phyloP scores from a whole-genome alignment of 2,329 filamentous ascomycete genomes.

The Penicillium polonicum region DNA sequence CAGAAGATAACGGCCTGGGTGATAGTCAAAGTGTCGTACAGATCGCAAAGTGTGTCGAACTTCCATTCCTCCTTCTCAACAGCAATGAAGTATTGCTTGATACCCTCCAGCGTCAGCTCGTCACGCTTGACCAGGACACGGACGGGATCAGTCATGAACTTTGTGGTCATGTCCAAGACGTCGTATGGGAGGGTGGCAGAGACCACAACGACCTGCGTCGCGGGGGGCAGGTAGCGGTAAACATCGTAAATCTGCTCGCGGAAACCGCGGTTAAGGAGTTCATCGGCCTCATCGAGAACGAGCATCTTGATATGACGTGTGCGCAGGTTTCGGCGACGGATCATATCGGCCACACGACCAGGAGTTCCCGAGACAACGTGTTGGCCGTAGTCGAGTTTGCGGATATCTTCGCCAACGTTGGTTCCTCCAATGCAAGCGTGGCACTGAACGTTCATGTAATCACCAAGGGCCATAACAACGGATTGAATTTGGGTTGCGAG shows the following conservation, averaged over 20 bases:
- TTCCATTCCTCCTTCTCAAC: constrained; percentile 99
- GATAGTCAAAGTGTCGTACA: constrained; percentile 99
- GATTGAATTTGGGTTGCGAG: constrained; percentile 99
- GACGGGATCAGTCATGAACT: constrained; percentile 99
- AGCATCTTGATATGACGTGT: constrained; percentile 99
- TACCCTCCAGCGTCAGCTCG: constrained; percentile 98
- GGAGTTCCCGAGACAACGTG: constrained; percentile 98
- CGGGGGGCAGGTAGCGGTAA: constrained; percentile 97
- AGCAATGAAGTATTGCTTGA: constrained; percentile 99
- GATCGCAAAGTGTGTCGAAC: constrained; percentile 95
- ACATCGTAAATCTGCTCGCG: constrained; percentile 99
- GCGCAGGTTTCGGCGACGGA: constrained; percentile 94
- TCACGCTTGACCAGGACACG: constrained; percentile 99
- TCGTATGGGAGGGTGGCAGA: constrained; percentile 99
- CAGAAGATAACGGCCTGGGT: constrained; percentile 99
- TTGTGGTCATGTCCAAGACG: constrained; percentile 98
- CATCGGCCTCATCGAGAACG: constrained; percentile 97
- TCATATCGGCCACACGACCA: constrained; percentile 99
- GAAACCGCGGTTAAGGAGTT: constrained; percentile 98
- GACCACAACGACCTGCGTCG: constrained; percentile 95
- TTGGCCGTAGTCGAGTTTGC: constrained; percentile 90
- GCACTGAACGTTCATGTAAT: constrained; percentile 99
- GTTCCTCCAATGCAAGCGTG: constrained; percentile 99
- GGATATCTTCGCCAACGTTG: constrained; percentile 97
- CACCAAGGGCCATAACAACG: constrained; percentile 96